phyloP scores from a whole-genome alignment of 306 rosid species.

The Comarum palustre region DNA sequence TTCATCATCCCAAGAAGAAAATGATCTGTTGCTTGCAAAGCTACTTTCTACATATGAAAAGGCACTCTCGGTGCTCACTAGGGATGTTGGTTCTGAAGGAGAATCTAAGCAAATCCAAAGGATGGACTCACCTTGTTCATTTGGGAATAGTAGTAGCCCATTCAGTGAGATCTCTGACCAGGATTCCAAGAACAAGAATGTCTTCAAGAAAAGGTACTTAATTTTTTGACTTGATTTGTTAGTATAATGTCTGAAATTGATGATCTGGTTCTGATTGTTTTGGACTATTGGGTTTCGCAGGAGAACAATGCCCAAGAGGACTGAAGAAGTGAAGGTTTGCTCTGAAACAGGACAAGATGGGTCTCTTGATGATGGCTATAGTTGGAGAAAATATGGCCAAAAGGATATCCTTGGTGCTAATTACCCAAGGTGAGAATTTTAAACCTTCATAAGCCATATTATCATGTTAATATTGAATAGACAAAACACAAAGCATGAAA shows the following conservation, averaged over 20 bases:
- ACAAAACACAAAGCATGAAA: not conserved
- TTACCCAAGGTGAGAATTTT: constrained; percentile 58
- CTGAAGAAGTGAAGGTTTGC: constrained; percentile 50
- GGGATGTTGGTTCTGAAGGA: constrained; percentile 20
- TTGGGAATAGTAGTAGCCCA: constrained; percentile 37
- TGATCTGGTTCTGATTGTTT: constrained; percentile 15
- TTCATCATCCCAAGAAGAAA: constrained; percentile 38
- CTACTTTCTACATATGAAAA: constrained; percentile 54
- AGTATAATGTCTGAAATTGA: not conserved
- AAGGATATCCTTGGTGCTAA: constrained; percentile 81
- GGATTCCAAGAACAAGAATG: constrained; percentile 38
- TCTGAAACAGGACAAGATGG: constrained; percentile 46
- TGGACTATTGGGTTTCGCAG: constrained; percentile 37
- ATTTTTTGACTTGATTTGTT: not conserved
- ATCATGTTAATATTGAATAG: not conserved
- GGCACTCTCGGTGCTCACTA: constrained; percentile 41
- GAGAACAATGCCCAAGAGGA: constrained; percentile 52
- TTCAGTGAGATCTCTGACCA: constrained; percentile 43
- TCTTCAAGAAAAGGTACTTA: constrained; percentile 62
- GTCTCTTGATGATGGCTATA: constrained; percentile 51
- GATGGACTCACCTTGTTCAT: constrained; percentile 34
- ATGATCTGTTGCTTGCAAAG: constrained; percentile 42
- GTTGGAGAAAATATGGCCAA: constrained; percentile 96
- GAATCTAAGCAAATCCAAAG: constrained; percentile 22
- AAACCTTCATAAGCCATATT: not conserved